Conservation (phyloP, 805 yeast genomes). For the Candida mattraensis region DNA sequence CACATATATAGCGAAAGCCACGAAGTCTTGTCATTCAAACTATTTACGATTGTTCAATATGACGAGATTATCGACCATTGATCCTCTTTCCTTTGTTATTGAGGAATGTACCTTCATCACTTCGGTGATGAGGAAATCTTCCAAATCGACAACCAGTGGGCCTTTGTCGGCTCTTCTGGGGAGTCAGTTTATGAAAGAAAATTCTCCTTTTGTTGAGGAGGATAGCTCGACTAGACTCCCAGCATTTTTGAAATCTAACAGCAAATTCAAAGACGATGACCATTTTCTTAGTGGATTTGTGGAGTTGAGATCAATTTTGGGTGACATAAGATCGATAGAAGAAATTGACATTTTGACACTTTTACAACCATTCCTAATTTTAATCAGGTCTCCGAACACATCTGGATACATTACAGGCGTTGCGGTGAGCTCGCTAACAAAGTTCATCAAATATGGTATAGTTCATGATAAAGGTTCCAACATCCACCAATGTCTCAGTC, state of each 20-base stretch:
- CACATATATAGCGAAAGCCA: too few relatives aligned
- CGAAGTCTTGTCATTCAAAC: too few relatives aligned
- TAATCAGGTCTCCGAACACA: slow-evolving; percentile 80
- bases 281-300: slow-evolving; percentile 79
- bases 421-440: slow-evolving; percentile 73
- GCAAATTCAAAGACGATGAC: slow-evolving; percentile 37
- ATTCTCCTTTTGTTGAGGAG: slow-evolving; percentile 30
- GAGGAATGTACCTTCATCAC: slow-evolving; percentile 86
- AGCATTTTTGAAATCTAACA: slow-evolving; percentile 22
- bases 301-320: slow-evolving; percentile 70
- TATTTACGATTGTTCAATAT: too few relatives aligned
- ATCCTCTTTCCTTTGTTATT: slow-evolving; percentile 78
- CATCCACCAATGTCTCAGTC: slow-evolving; percentile 56
- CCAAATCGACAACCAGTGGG: slow-evolving; percentile 59
- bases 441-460: slow-evolving; percentile 69
- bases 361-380: slow-evolving; percentile 81
- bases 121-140: slow-evolving; percentile 85
- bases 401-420: slow-evolving; percentile 83
- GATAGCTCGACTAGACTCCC: slow-evolving; percentile 29
- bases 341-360: slow-evolving; percentile 71
- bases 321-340: slow-evolving; percentile 50
- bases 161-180: slow-evolving; percentile 87
- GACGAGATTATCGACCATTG: slow-evolving; percentile 45
- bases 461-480: slow-evolving; percentile 56
- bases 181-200: slow-evolving; percentile 40